These are phyloP conservation scores for Coemansia sp. DNA, from an alignment of 192 early-diverging fungal genomes.

Conservation along the genomic window DNA sequence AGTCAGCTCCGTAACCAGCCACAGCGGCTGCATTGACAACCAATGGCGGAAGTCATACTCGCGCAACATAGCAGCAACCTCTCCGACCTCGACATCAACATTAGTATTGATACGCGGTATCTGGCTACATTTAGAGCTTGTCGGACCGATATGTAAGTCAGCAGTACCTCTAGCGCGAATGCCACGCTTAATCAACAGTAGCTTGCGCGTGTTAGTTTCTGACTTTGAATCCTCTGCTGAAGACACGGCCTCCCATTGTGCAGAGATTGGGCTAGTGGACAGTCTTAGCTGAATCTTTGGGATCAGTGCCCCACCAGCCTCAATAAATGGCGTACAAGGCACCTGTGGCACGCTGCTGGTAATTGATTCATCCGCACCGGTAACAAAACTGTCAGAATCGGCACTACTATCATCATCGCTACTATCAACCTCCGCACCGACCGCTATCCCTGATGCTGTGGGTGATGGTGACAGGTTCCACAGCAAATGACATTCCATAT, in stretches of 20 bases:
- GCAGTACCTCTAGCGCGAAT: slow-evolving; percentile 23
- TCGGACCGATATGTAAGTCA: slow-evolving; percentile 15
- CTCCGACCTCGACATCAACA: slow-evolving; percentile 21
- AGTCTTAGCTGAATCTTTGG: slow-evolving; percentile 27
- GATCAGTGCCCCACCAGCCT: slow-evolving; percentile 6
- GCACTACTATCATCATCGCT: neutral
- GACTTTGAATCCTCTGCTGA: neutral
- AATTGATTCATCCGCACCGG: neutral
- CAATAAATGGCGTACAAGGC: neutral
- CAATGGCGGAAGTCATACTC: slow-evolving; percentile 46
- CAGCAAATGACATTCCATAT: slow-evolving; percentile 36
- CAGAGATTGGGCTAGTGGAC: slow-evolving; percentile 34
- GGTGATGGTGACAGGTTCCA: slow-evolving; percentile 17
- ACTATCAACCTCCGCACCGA: neutral
- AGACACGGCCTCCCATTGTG: slow-evolving; percentile 24
- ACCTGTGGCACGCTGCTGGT: neutral
- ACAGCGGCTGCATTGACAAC: slow-evolving; percentile 53
- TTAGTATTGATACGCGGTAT: slow-evolving; percentile 27
- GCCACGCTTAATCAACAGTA: slow-evolving; percentile 29
- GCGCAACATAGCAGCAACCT: slow-evolving; percentile 27
- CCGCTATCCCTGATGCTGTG: neutral
- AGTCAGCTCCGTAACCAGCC: slow-evolving; percentile 31
- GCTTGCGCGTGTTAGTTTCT: slow-evolving; percentile 2
- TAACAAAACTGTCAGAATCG: slow-evolving; percentile 12
- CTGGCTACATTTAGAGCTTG: neutral